Evolutionary conservation across 2,329 filamentous ascomycete species (phyloP).

Genomic region (Epichloe glyceriae): DNA sequence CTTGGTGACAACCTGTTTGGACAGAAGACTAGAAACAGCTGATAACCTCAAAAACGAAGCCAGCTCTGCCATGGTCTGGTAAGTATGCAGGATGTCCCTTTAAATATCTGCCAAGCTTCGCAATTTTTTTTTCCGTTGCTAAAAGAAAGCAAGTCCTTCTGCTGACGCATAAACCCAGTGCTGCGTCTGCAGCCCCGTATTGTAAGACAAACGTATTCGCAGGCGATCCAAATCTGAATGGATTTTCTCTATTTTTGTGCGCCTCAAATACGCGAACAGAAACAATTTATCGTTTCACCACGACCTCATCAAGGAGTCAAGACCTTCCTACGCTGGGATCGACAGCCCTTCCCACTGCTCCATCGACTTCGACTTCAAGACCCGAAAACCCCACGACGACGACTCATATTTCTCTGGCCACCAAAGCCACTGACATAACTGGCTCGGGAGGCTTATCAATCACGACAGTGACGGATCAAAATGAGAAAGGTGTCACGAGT

Average conservation of each 20-base stretch:
- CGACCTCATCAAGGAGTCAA: background rate
- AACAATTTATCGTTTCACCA: conserved; percentile 9
- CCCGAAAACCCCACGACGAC: background rate
- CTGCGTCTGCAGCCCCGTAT: conserved; percentile 8
- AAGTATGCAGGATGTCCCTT: background rate
- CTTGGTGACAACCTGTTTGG: conserved; percentile 10
- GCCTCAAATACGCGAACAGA: conserved; percentile 9
- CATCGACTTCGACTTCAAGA: background rate
- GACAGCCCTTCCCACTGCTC: background rate
- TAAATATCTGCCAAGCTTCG: background rate
- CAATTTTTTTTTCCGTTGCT: background rate
- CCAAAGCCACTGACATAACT: background rate
- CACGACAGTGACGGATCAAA: background rate
- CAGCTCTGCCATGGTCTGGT: conserved; percentile 6
- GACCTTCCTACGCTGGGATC: background rate
- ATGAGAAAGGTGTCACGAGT: background rate
- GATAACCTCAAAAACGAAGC: background rate
- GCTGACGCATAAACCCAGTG: conserved; percentile 3
- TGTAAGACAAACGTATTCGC: conserved; percentile 13
- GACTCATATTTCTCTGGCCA: background rate
- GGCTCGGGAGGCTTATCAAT: background rate
- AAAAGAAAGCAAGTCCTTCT: background rate
- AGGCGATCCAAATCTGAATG: conserved; percentile 5
- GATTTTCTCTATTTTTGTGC: conserved; percentile 12
- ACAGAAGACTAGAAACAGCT: background rate